phyloP scores from a whole-genome alignment of 2,329 filamentous ascomycete genomes.

The Pestalotiopsis fici region DNA sequence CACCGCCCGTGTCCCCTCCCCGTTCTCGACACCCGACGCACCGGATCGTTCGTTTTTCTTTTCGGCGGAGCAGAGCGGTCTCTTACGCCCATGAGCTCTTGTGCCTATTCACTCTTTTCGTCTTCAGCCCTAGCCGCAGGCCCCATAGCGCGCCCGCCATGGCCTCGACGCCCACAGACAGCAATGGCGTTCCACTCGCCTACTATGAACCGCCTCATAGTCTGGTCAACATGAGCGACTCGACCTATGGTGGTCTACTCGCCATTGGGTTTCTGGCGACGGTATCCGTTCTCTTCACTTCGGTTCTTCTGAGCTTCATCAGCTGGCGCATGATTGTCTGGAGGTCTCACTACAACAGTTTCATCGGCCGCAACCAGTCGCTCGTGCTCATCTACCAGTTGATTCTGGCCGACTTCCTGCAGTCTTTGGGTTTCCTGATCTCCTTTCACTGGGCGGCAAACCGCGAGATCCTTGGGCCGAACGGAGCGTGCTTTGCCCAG shows the following conservation, averaged over 20 bases:
- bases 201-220: slow-evolving; percentile 22
- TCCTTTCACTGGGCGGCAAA: slow-evolving; percentile 51
- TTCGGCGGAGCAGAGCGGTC: background rate
- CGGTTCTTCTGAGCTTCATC: slow-evolving; percentile 42
- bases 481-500: slow-evolving; percentile 50
- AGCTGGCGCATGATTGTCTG: slow-evolving; percentile 45
- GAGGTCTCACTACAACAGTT: slow-evolving; percentile 30
- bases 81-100: background rate
- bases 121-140: background rate
- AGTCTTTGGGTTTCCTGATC: slow-evolving; percentile 49
- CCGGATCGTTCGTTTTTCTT: background rate
- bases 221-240: slow-evolving; percentile 16
- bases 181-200: slow-evolving; percentile 13
- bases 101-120: background rate
- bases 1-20: background rate
- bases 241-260: slow-evolving; percentile 34
- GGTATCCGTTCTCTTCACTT: slow-evolving; percentile 45
- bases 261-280: slow-evolving; percentile 46
- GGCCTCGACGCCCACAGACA: slow-evolving; percentile 14
- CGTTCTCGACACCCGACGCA: background rate
- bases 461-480: slow-evolving; percentile 44
- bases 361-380: slow-evolving; percentile 45
- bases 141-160: background rate
- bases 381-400: slow-evolving; percentile 58
- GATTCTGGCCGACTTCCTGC: slow-evolving; percentile 50